Base-by-base conservation (phyloP, 2,329 filamentous ascomycete genomes). In the Dactylellina leptospora region DNA sequence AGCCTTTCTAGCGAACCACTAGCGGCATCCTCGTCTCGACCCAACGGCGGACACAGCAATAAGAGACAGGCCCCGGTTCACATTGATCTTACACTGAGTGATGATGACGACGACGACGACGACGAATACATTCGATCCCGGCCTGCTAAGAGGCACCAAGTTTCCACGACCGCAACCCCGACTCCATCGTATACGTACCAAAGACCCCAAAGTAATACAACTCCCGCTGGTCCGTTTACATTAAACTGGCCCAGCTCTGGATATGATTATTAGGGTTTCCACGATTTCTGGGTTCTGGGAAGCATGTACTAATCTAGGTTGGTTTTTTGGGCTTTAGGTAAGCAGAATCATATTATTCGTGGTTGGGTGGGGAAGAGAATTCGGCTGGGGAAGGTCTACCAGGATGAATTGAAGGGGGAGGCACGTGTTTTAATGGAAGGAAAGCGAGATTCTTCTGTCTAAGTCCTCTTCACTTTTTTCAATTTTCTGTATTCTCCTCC, bases 61-160 rank as follows among this genome's bases (percentile, higher is more conserved):
- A 86, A 87, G 77, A 82, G 85, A 20, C 80, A 82, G 0, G 80
- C 81, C 1, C 79, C 84, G 3, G 82, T 85, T 45, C 83, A 87
- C 1, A 87, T 88, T 72, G 86, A 88, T 75, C 78, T 88, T 73
- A 88, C 86, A 0, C 77, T 85, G 4, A 85, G 84, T 50, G 81
- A 82, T 55, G 85, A 86, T 58, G 84, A 86, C 45, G 83, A 85
- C 38, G 82, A 83, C 18, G 83, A 85, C 38, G 82, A 83, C 16
- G 81, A 82, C 48, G n/a, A n/a, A n/a, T n/a, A n/a, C n/a, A 80
- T 82, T 2, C 77, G 80, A 1, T 80, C 80, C 28, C 82, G 82
- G 6, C 80, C 83, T 0, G 72, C 79, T 3, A 87, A 87, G 78
- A 81, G 84, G 51, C 82, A 83, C 71, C 79, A 80, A 38, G 28